Evolutionary conservation across 192 early-diverging fungal genomes (phyloP), one percentile per base, ranked within the genome.

Genomic region (Coemansia sp.): DNA sequence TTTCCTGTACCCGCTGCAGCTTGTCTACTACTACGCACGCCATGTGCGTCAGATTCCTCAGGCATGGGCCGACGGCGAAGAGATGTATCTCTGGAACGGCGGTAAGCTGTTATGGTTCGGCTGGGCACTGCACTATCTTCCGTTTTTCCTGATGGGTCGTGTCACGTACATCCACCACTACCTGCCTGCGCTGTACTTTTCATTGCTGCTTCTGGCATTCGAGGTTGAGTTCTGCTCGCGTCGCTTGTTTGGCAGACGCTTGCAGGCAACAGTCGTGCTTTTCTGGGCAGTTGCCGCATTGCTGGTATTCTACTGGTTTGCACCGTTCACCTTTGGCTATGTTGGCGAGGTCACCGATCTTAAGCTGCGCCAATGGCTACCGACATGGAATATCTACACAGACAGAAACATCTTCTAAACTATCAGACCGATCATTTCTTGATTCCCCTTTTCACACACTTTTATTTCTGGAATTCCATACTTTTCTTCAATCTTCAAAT

Each of bases 91-190:
- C 60, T 55, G 74, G 14, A 89, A 84, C 48, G 84, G 80, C 15
- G 81, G 78, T 14, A 87, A 91, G 62, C 66, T 90, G 11, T 82
- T 91, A 42, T 75, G 87, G 18, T 64, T 86, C 39, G 95, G 94
- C 24, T 99, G 94, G 95, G 78, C 87, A 42, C 66, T 96, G 48
- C 96, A 99, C 71, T 98, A 95, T 70, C 38, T 88, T 21, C 95
- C 95, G 15, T 97, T 96, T 80, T 95, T 75, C 61, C 83, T 96
- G 53, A 98, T 99, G 93, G 95, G 95, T 19, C 89, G 96, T 30
- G 93, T 97, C 40, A 92, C 89, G 0, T 98, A 97, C 53, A 69
- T 96, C 24, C 96, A 99, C 67, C 96, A 98, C 71, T 98, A 98
- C 67, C 94, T 96, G 75, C 94, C 95, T 2, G 92, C 93, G 9